phyloP scores from a whole-genome alignment of 2,329 filamentous ascomycete genomes.

The Furcasterigmium furcatum region DNA sequence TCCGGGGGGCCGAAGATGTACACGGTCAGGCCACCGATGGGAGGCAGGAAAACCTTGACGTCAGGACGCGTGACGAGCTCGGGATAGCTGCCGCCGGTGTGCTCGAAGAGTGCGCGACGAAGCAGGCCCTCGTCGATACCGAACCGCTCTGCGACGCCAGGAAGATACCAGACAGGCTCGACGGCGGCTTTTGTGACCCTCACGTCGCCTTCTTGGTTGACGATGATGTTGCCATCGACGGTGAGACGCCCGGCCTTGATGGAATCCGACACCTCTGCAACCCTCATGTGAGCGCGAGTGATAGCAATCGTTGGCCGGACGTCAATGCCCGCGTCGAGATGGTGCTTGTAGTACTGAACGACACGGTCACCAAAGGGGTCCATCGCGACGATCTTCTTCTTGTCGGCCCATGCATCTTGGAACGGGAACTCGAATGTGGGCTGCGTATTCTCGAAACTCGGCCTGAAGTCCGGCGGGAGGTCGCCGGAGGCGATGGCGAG shows the following conservation, averaged over 20 bases:
- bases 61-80: conserved; percentile 13
- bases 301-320: conserved; percentile 14
- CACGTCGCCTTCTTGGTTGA: conserved; percentile 10
- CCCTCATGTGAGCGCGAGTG: conserved; percentile 12
- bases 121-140: conserved; percentile 11
- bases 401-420: conserved; percentile 10
- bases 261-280: conserved; percentile 11
- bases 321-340: conserved; percentile 11
- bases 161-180: conserved; percentile 15
- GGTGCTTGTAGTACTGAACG: conserved; percentile 5
- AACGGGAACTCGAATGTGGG: conserved; percentile 12
- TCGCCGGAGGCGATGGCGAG: conserved; percentile 14
- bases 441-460: conserved; percentile 13
- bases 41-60: conserved; percentile 14
- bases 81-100: conserved; percentile 14
- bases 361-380: conserved; percentile 16
- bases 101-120: conserved; percentile 12
- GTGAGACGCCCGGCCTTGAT: conserved; percentile 8
- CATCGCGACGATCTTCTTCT: conserved; percentile 15
- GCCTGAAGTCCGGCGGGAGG: conserved; percentile 9
- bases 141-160: conserved; percentile 13
- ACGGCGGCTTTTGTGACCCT: conserved; percentile 14
- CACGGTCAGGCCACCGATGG: conserved; percentile 14
- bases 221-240: conserved; percentile 13
- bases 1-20: conserved; percentile 15